These are phyloP conservation scores for Globisporangium canariense DNA, from an alignment of 352 stramenopile genomes.

Conservation along the genomic window DNA sequence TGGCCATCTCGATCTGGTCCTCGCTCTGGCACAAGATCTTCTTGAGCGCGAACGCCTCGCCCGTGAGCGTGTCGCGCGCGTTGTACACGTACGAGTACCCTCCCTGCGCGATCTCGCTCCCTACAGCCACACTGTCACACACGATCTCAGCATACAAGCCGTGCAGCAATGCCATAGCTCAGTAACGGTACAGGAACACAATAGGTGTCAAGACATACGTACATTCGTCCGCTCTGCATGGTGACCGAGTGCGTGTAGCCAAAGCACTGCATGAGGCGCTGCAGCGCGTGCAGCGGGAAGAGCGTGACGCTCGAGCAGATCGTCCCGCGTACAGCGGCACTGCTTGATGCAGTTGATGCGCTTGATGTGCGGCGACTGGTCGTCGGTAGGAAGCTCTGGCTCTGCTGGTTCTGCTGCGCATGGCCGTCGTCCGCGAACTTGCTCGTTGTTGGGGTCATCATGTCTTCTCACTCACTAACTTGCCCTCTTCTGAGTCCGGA, in stretches of 20 bases:
- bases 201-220: conserved; percentile 11
- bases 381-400: conserved; percentile 22
- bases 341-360: conserved; percentile 16
- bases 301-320: conserved; percentile 61
- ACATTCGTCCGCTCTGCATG: conserved; percentile 78
- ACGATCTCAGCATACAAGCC: background rate
- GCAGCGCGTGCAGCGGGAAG: conserved; percentile 53
- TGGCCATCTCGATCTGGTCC: conserved; percentile 76
- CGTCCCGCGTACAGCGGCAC: conserved; percentile 9
- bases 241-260: conserved; percentile 58
- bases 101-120: conserved; percentile 77
- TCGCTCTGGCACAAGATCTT: conserved; percentile 86
- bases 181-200: background rate
- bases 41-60: conserved; percentile 85
- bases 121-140: conserved; percentile 41
- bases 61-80: conserved; percentile 63
- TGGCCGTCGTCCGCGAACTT: background rate
- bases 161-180: background rate
- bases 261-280: conserved; percentile 69
- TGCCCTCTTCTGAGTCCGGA: background rate
- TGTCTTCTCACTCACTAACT: conserved; percentile 1
- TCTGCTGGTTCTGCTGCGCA: conserved; percentile 7
- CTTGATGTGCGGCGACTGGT: conserved; percentile 5
- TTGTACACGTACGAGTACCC: conserved; percentile 87
- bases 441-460: conserved; percentile 1